Base-by-base conservation (phyloP, 176 grass and related monocot genomes). In the Oryza coarctata region DNA sequence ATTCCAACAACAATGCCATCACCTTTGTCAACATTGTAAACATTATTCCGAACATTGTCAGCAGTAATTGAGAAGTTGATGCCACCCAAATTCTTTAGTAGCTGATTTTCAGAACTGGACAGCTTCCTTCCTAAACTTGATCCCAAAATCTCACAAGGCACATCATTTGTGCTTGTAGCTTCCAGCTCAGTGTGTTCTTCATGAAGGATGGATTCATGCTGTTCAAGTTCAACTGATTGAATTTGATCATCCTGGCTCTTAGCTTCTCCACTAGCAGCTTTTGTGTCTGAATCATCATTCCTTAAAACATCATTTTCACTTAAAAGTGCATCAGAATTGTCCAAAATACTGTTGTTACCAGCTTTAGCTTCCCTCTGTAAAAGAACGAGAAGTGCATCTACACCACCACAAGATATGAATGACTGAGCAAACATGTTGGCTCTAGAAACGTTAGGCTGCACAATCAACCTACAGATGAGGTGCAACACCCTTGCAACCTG, bases 401-500 rank as follows among this genome's bases (percentile, higher is more conserved):
- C 62, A 30, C 95, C 95, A 28, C 95, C 92, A 77, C 64, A 80
- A 74, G 92, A 93, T 70, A 98, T 90, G 73, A 98, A 98, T 49
- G 92, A 88, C 35, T 98, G 86, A 79, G 92, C 82, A 95, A 98
- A 98, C 72, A 92, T 89, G 84, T 89, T 85, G 80, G 90, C 95
- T 66, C 90, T 90, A 75, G 90, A 91, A 63, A 92, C 77, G 49
- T 98, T 98, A 57, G 95, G 95, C 64, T 98, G 95, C 61, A 92
- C 95, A 75, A 95, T 88, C 79, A 98, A 83, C 77, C 95, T 98
- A 79, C 93, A 98, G 63, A 98, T 86, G 73, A 98, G 93, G 80
- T 95, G 95, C 83, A 98, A 86, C 58, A 98, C 91, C 87, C 95
- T 91, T 75, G 92, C 92, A 86, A 98, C 95, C 95, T 98, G 88